phyloP scores from a whole-genome alignment of 2,329 filamentous ascomycete species.

The Penicillium sp. region DNA sequence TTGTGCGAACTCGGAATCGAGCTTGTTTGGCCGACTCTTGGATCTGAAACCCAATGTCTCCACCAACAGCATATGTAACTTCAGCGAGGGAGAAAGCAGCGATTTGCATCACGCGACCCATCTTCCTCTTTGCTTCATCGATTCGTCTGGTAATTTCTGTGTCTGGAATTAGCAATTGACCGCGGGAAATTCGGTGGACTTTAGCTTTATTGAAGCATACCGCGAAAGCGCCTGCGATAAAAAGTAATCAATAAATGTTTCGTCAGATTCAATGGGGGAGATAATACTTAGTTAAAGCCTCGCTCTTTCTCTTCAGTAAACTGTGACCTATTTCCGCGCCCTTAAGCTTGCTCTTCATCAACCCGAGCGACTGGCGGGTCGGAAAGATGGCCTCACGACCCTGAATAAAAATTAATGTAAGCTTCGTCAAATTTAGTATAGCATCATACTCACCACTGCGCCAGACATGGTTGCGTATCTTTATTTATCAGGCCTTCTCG shows the following conservation, averaged over 20 bases:
- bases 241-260: background rate
- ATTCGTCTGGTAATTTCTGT: constrained; percentile 93
- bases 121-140: constrained; percentile 98
- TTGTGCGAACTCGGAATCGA: constrained; percentile 86
- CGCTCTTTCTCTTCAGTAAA: constrained; percentile 94
- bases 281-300: constrained; percentile 89
- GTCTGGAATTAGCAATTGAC: constrained; percentile 23
- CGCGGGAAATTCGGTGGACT: constrained; percentile 17
- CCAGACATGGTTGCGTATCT: constrained; percentile 39
- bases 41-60: constrained; percentile 94
- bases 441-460: constrained; percentile 31
- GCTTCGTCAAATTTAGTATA: constrained; percentile 14
- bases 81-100: constrained; percentile 96
- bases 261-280: background rate
- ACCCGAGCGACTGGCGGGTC: constrained; percentile 89
- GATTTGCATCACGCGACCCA: constrained; percentile 99
- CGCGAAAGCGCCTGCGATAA: constrained; percentile 72
- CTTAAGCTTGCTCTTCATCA: constrained; percentile 99
- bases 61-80: constrained; percentile 94
- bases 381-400: constrained; percentile 96
- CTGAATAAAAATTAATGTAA: constrained; percentile 46
- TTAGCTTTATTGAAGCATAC: constrained; percentile 46
- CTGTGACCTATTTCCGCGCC: constrained; percentile 88
- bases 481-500: background rate
- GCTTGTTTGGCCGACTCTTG: constrained; percentile 93